Conservation (phyloP, 345 rosid genomes). For the Lumnitzera littorea region DNA sequence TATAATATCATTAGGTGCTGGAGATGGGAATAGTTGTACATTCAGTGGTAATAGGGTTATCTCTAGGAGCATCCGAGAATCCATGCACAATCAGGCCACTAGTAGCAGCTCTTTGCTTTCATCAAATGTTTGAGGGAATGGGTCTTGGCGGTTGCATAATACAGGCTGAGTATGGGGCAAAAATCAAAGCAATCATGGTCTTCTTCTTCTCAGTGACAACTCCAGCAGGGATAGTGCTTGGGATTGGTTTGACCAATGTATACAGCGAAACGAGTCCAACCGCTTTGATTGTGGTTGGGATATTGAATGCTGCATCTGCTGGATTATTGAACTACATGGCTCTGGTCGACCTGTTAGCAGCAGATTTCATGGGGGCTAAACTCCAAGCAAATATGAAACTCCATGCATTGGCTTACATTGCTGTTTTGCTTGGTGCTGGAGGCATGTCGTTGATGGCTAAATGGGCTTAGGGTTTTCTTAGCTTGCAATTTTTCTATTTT, state of each 20-base stretch:
- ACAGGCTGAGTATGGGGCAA: slow-evolving; percentile 32
- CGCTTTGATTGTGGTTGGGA: slow-evolving; percentile 32
- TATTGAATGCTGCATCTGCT: slow-evolving; percentile 24
- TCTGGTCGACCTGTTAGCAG: slow-evolving; percentile 33
- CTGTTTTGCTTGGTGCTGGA: slow-evolving; percentile 28
- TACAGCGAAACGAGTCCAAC: slow-evolving; percentile 28
- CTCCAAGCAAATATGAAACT: slow-evolving; percentile 26
- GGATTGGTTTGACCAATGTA: slow-evolving; percentile 25
- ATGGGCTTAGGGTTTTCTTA: slow-evolving; percentile 20
- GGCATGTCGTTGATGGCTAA: slow-evolving; percentile 32
- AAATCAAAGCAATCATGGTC: slow-evolving; percentile 18
- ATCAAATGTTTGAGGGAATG: slow-evolving; percentile 24
- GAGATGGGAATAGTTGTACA: slow-evolving; percentile 24
- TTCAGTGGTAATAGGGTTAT: slow-evolving; percentile 20
- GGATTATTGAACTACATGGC: slow-evolving; percentile 39
- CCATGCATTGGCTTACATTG: slow-evolving; percentile 22
- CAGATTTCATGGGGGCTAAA: slow-evolving; percentile 39
- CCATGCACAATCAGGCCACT: slow-evolving; percentile 20
- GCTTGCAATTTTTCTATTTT: not conserved
- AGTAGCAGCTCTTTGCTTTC: slow-evolving; percentile 18
- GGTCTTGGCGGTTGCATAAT: slow-evolving; percentile 23
- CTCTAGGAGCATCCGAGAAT: slow-evolving; percentile 20
- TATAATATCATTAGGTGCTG: slow-evolving; percentile 13
- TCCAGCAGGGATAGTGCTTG: slow-evolving; percentile 34
- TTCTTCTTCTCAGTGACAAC: slow-evolving; percentile 40